phyloP scores from a whole-genome alignment of 441 rosid genomes.

The Jatropha podagrica region DNA sequence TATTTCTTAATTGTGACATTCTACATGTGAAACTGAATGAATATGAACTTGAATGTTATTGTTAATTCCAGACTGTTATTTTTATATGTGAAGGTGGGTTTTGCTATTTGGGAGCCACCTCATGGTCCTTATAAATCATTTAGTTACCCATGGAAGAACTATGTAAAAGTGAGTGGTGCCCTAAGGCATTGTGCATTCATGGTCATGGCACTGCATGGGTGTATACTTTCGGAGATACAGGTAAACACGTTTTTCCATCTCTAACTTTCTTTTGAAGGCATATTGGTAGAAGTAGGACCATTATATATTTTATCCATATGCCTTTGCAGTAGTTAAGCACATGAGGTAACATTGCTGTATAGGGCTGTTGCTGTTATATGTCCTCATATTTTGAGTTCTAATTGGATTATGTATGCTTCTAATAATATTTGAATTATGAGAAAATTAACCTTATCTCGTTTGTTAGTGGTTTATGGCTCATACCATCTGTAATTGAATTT shows the following conservation, averaged over 20 bases:
- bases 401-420: background rate
- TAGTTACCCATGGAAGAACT: slow-evolving; percentile 65
- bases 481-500: background rate
- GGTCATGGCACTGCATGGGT: slow-evolving; percentile 86
- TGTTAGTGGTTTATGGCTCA: background rate
- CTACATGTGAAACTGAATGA: slow-evolving; percentile 5
- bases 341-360: background rate
- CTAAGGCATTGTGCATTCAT: slow-evolving; percentile 74
- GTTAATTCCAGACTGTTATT: background rate
- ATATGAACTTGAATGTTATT: background rate
- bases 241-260: slow-evolving; percentile 27
- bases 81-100: slow-evolving; percentile 49
- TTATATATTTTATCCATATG: slow-evolving; percentile 2
- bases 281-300: slow-evolving; percentile 2
- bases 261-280: background rate
- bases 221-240: slow-evolving; percentile 84
- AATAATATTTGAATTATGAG: background rate
- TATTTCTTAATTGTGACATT: slow-evolving; percentile 30
- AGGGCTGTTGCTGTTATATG: background rate
- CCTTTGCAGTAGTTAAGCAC: background rate
- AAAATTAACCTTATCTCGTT: background rate
- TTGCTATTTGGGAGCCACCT: slow-evolving; percentile 86
- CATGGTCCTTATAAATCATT: slow-evolving; percentile 65
- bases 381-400: too few relatives aligned
- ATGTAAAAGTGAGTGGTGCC: slow-evolving; percentile 70